Base-by-base conservation (phyloP, 1,284 basidiomycete genomes). In the Somion occarium region DNA sequence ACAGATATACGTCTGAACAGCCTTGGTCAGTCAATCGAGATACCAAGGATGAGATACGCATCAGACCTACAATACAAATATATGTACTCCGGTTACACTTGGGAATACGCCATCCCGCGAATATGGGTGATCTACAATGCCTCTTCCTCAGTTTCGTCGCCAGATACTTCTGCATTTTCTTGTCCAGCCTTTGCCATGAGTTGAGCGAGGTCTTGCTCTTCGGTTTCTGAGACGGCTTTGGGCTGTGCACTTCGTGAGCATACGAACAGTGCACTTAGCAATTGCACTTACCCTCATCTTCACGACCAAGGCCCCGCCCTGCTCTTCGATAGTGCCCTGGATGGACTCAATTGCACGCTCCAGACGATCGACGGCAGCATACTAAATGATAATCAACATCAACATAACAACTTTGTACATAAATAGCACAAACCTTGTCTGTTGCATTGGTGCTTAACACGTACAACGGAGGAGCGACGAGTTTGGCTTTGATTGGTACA, bases 391-490 rank as follows among this genome's bases (percentile, higher is more conserved):
- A 23, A 5, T 27, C 22, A 46, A 34, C 13, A 49, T 37, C 25
- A 44, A 46, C 7, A 25, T 41, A 19, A 30, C 43, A 34, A 41
- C 52, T 47, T 30, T 34, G n/a, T n/a, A n/a, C 44, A 24, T 53
- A 23, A 25, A 55, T 7, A 25, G n/a, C 12, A 46, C 69, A 41
- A 23, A 85, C 86, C 82, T 99, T 99, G 72, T 99, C 96, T 4
- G 96, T 98, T 18, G 93, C 91, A 61, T 98, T 98, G 41, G 93
- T 96, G 60, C 91, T 91, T 56, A 99, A 78, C 42, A 99, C 96
- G 63, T 99, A 99, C 46, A 99, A 71, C 24, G 96, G 96, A 18
- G 97, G 97, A 0, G 96, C 96, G 42, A 99, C 94, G 23, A 99
- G 78, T 68, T 95, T 93, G 52, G 97, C 94, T 73, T 97, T 98